Percentiles rank a stretch among this genome's conserved stretches.
These are phyloP conservation scores for Aspergillus sojae DNA, from an alignment of 2,329 filamentous ascomycete species.

Conservation along the genomic window DNA sequence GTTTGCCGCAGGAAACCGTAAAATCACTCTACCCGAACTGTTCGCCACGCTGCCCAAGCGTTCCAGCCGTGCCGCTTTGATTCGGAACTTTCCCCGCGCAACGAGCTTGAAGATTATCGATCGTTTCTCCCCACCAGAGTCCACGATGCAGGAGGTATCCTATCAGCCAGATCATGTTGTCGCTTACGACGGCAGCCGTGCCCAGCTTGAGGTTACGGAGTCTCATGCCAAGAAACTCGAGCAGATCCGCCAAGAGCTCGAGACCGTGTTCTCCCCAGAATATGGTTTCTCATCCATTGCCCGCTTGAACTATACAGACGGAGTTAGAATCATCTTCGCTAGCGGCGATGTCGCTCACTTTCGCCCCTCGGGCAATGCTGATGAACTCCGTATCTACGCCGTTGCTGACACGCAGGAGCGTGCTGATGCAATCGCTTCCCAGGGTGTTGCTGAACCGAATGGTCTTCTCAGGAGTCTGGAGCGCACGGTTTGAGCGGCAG, in stretches of 20 bases:
- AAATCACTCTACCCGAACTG: constrained; percentile 28
- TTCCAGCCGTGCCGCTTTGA: constrained; percentile 33
- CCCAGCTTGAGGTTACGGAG: constrained; percentile 11
- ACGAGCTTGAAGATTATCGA: constrained; percentile 34
- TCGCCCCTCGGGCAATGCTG: constrained; percentile 37
- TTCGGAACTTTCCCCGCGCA: constrained; percentile 36
- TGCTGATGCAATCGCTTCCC: constrained; percentile 30
- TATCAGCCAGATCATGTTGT: constrained; percentile 20
- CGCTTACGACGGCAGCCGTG: constrained; percentile 13
- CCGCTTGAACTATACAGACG: constrained; percentile 35
- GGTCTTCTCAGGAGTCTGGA: constrained; percentile 31
- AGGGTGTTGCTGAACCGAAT: constrained; percentile 31
- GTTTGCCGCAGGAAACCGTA: constrained; percentile 29
- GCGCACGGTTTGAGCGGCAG: constrained; percentile 12
- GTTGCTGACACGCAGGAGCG: constrained; percentile 34
- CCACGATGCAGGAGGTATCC: constrained; percentile 23
- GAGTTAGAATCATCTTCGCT: constrained; percentile 33
- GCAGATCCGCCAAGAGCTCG: constrained; percentile 27
- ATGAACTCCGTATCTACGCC: constrained; percentile 38
- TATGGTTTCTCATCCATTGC: constrained; percentile 28
- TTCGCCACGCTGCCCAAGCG: constrained; percentile 32
- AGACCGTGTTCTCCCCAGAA: constrained; percentile 32
- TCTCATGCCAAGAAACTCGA: constrained; percentile 18
- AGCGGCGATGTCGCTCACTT: constrained; percentile 38
- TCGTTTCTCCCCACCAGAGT: constrained; percentile 30